Evolutionary conservation across 257 asterid species (phyloP), one percentile per base, ranked within the genome.

Genomic region (Catharanthus roseus): DNA sequence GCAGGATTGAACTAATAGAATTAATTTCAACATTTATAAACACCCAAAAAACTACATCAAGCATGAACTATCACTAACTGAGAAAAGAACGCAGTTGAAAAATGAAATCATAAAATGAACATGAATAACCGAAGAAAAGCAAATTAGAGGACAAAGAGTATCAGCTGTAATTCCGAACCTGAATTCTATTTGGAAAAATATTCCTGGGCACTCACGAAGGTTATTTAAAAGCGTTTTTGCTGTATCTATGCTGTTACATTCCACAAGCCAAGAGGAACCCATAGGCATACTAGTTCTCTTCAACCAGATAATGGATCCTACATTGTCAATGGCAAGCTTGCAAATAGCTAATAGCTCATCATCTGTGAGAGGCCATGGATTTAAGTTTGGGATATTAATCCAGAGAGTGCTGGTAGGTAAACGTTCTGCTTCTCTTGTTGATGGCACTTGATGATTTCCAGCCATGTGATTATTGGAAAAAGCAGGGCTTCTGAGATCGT

Each of bases 171-270:
- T 60, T 68, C 23, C 72, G 65, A 75, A 88, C 95, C 91, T 84
- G 88, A 84, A 83, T 69, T 83, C 91, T 73, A 86, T 61, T 60
- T 83, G 89, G 88, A 88, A 86, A 82, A 88, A 85, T 69, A 72
- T 76, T 63, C 82, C 89, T 54, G 92, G 90, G 74, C 86, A 83
- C 56, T 77, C 89, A 6, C 80, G 85, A 65, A 86, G 72, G 75
- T 78, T 83, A 80, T 75, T 85, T 36, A 78, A 60, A 74, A 88
- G 78, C 62, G 82, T 74, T 73, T 63, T 82, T 73, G 96, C 96
- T 47, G 88, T 42, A 58, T 81, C 86, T 65, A 77, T 47, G 80
- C 86, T 81, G 79, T 74, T 85, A 84, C 95, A 86, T 72, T 86
- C 96, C 38, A 85, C 88, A 79, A 81, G 73, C 90, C 90, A 89